Percentiles rank a stretch among this genome's conserved stretches.
These are phyloP conservation scores for Clohesyomyces aquaticus DNA, from an alignment of 495 filamentous ascomycete genomes.

Conservation along the genomic window DNA sequence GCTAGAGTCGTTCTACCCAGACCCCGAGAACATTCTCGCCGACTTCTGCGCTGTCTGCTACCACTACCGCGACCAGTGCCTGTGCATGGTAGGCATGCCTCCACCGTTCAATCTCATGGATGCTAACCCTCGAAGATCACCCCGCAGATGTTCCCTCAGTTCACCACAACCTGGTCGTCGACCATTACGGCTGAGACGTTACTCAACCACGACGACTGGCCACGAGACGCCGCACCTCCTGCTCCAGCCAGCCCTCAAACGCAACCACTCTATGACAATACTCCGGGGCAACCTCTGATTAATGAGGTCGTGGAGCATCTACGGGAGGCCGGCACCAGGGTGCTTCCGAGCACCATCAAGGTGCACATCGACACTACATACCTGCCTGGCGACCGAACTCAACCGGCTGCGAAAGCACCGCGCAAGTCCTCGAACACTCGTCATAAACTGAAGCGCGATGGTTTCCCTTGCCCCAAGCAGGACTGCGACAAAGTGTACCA, in stretches of 20 bases:
- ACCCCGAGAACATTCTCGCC: constrained; percentile 33
- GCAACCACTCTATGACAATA: background rate
- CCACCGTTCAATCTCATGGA: background rate
- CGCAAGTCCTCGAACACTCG: constrained; percentile 10
- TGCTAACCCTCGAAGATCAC: constrained; percentile 11
- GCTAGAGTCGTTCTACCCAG: constrained; percentile 29
- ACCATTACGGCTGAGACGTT: constrained; percentile 25
- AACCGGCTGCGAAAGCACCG: background rate
- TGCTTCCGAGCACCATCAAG: constrained; percentile 25
- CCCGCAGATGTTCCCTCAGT: too few relatives aligned
- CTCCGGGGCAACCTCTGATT: constrained; percentile 13
- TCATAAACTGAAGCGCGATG: constrained; percentile 23
- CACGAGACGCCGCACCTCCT: constrained; percentile 10
- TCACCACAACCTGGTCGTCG: constrained; percentile 8
- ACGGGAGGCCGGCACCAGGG: constrained; percentile 25
- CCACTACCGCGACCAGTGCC: constrained; percentile 18
- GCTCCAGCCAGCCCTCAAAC: background rate
- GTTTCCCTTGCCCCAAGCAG: constrained; percentile 22
- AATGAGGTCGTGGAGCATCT: constrained; percentile 8
- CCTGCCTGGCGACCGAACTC: constrained; percentile 24
- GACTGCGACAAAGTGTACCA: constrained; percentile 25
- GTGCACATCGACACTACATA: constrained; percentile 22
- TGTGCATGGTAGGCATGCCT: constrained; percentile 20
- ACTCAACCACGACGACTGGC: constrained; percentile 33
- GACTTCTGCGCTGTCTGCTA: constrained; percentile 29